Base-by-base conservation (phyloP, 2,329 filamentous ascomycete genomes). In the Amphichorda felina region DNA sequence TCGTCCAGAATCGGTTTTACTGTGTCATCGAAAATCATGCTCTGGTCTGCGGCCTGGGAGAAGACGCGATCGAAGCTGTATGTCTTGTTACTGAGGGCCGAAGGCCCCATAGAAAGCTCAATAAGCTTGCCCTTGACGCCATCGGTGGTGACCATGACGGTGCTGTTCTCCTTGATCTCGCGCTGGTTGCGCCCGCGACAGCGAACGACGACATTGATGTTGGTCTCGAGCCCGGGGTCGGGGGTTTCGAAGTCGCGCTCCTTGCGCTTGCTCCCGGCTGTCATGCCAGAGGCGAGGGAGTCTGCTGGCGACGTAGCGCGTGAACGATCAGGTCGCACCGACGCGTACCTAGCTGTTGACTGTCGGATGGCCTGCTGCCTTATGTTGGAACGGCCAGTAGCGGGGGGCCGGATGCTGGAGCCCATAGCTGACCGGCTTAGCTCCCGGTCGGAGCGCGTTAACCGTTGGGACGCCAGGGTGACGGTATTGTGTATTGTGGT, bases 41-140 rank as follows among this genome's bases (percentile, higher is more conserved):
- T 75, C 60, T 98, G 91, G 50, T 96, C 91, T 2, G 91, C 89
- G 1, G 89, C 91, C 1, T 83, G 83, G 1, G 91, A 95, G 51
- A 94, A 98, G 44, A 96, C 91, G 53, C 89, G 91, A 60, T 98
- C 91, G 54, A 98, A 98, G 44, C 82, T 79, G 55, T 98, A 98
- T 0, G 85, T 83, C 63, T 96, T 96, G 62, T 98, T 94, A 65
- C 81, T 93, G 38, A 96, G 62, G 24, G 91, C 83, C 57, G 80
- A 94, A 1, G 88, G 80, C 1, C 89, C 91, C 85, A 96, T 94
- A 4, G 81, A 88, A 33, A 98, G 60, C 45, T 93, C 82, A 18
- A 98, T 76, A 27, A 70, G 73, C 50, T 82, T 86, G 30, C 88
- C 87, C 59, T 84, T 89, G 41, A 86, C 78, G n/a, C 85, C 87